phyloP scores from a whole-genome alignment of 73 alveolate genomes.

The Uronychia setigera region DNA sequence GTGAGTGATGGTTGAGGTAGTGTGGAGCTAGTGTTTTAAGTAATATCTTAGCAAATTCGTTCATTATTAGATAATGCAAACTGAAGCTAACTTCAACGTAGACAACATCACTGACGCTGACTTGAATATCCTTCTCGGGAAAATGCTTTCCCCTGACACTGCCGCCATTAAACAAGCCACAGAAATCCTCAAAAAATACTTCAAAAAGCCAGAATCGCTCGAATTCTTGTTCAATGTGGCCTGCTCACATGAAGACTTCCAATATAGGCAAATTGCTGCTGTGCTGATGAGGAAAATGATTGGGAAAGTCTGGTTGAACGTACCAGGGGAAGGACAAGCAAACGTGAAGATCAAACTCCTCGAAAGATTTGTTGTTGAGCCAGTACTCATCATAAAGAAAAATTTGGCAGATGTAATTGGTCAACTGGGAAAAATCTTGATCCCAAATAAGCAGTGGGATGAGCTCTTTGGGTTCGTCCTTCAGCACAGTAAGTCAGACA shows the following conservation, averaged over 20 bases:
- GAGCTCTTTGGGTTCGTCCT: conserved; percentile 65
- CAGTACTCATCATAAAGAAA: conserved; percentile 61
- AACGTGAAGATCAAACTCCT: conserved; percentile 40
- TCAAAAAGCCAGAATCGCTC: conserved; percentile 41
- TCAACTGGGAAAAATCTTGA: conserved; percentile 46
- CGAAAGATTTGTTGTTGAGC: conserved; percentile 58
- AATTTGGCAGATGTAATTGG: conserved; percentile 73
- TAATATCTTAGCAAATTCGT: not conserved
- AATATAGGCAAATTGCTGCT: conserved; percentile 57
- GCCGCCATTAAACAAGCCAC: conserved; percentile 53
- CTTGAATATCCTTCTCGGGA: not conserved
- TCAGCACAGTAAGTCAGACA: conserved; percentile 41
- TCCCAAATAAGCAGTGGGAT: conserved; percentile 69
- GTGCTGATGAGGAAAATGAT: conserved; percentile 49
- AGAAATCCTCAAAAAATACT: conserved; percentile 40
- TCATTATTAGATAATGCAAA: not conserved
- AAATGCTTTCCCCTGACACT: conserved; percentile 9
- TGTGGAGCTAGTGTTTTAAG: not conserved
- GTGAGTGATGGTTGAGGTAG: conserved; percentile 4
- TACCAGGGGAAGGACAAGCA: conserved; percentile 28
- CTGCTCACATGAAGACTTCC: conserved; percentile 24
- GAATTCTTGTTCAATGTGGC: conserved; percentile 37
- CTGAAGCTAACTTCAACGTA: not conserved
- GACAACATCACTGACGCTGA: not conserved
- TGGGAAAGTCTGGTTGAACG: conserved; percentile 56